phyloP scores from a whole-genome alignment of 441 rosid species.

The Jatropha podagrica region DNA sequence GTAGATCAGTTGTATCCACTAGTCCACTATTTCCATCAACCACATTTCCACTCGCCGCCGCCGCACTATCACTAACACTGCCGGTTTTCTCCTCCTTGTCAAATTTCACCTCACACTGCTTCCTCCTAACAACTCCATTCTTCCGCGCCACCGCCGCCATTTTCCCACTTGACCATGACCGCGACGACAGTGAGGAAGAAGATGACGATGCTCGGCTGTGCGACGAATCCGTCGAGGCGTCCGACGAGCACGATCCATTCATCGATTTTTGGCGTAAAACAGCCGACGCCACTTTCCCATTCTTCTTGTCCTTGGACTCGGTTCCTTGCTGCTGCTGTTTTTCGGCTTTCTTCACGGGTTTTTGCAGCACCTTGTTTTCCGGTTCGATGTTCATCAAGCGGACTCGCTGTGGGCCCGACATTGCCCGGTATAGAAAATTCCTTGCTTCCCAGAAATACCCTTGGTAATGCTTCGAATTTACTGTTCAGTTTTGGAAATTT shows the following conservation, averaged over 20 bases:
- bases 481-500: not conserved
- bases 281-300: constrained; percentile 26
- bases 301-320: constrained; percentile 23
- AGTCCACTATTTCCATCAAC: constrained; percentile 43
- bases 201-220: constrained; percentile 15
- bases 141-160: constrained; percentile 4
- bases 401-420: constrained; percentile 59
- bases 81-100: constrained; percentile 6
- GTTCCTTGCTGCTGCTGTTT: constrained; percentile 27
- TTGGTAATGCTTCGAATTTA: not conserved
- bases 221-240: constrained; percentile 65
- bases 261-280: constrained; percentile 41
- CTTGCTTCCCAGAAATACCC: not conserved
- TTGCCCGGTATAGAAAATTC: constrained; percentile 10
- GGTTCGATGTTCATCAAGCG: constrained; percentile 46
- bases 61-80: not conserved
- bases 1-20: constrained; percentile 50
- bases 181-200: not conserved
- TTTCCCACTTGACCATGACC: constrained; percentile 1
- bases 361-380: constrained; percentile 53
- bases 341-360: constrained; percentile 36
- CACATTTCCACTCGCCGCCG: constrained; percentile 17
- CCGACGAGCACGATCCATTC: constrained; percentile 79
- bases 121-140: constrained; percentile 10
- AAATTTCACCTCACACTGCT: constrained; percentile 13